Evolutionary conservation across 2,329 filamentous ascomycete genomes (phyloP).

Genomic region (Sporothrix pseudoabietina): DNA sequence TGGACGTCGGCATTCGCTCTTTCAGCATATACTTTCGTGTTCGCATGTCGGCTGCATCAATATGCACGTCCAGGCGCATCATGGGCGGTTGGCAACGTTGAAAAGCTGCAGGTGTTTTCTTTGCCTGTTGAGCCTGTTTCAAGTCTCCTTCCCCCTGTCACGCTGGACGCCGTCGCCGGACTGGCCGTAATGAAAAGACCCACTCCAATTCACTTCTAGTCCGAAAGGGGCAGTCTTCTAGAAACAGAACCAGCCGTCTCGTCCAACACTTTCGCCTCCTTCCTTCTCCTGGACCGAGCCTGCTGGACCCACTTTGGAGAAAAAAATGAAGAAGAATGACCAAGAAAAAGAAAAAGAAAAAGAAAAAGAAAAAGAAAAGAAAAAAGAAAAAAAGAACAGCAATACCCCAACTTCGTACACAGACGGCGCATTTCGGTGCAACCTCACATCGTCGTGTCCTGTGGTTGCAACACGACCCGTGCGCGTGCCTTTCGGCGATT

Average conservation of each 20-base stretch:
- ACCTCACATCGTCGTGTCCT: background rate
- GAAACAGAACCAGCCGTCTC: conserved; percentile 27
- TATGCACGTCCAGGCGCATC: background rate
- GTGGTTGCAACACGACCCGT: background rate
- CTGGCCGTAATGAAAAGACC: conserved; percentile 24
- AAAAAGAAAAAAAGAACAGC: background rate
- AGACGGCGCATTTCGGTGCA: background rate
- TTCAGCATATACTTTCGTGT: background rate
- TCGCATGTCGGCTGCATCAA: background rate
- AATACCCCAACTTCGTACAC: background rate
- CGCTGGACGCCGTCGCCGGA: conserved; percentile 16
- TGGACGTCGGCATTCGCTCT: background rate
- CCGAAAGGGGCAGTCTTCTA: conserved; percentile 32
- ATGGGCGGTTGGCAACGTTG: background rate
- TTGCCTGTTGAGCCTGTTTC: background rate
- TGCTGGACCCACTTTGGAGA: background rate
- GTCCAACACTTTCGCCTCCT: background rate
- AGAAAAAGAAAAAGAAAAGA: background rate
- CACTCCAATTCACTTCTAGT: background rate
- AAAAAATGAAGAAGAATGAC: background rate
- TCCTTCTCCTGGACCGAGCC: background rate
- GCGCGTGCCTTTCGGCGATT: background rate
- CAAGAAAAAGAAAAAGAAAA: background rate
- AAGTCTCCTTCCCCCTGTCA: background rate
- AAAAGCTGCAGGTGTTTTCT: background rate